Evolutionary conservation across 805 yeast genomes (phyloP).

Genomic region (Candida sakaeoensis): DNA sequence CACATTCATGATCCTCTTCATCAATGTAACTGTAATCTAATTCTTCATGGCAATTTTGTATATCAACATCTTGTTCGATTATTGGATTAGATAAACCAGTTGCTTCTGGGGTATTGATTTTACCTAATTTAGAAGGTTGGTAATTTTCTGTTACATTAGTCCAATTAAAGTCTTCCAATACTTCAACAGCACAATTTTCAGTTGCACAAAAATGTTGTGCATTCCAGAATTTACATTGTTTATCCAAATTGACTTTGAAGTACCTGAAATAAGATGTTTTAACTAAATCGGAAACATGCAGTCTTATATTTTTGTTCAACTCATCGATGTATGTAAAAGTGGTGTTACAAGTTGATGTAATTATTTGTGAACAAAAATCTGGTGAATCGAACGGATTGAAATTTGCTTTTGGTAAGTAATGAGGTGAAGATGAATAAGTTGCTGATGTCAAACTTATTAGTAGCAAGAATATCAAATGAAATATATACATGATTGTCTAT

Average conservation of each 20-base stretch:
- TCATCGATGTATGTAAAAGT: constrained; percentile 42
- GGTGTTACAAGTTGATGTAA: constrained; percentile 43
- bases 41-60: constrained; percentile 35
- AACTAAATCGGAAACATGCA: constrained; percentile 55
- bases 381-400: constrained; percentile 41
- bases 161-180: constrained; percentile 64
- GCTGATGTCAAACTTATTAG: constrained; percentile 3
- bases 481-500: constrained; percentile 3
- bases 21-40: constrained; percentile 70
- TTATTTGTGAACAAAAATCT: constrained; percentile 42
- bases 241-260: constrained; percentile 79
- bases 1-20: constrained; percentile 62
- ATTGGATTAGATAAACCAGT: constrained; percentile 12
- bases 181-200: constrained; percentile 85
- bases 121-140: constrained; percentile 69
- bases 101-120: constrained; percentile 22
- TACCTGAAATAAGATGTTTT: constrained; percentile 80
- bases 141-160: constrained; percentile 58
- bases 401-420: constrained; percentile 8
- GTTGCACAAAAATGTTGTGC: constrained; percentile 82
- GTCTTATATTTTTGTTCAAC: constrained; percentile 34
- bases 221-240: constrained; percentile 82
- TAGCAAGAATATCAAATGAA: constrained; percentile 2
- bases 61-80: constrained; percentile 9
- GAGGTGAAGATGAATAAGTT: neutral